Base-by-base conservation (phyloP, 495 filamentous ascomycete species). In the Lichina pygmaea region DNA sequence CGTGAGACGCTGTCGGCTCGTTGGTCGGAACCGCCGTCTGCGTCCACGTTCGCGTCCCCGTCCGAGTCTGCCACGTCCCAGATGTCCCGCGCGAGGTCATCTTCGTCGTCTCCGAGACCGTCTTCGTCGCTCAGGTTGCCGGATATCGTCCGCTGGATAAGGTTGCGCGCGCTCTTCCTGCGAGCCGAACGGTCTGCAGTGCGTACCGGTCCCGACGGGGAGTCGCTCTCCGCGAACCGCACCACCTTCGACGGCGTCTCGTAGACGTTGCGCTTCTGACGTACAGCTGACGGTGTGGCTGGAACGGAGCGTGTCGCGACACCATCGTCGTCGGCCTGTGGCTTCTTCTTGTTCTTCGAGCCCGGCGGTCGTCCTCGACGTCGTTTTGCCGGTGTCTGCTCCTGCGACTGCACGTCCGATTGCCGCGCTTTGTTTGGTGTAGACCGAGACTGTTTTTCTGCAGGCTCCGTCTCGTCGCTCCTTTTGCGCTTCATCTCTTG, bases 101-200 rank as follows among this genome's bases (percentile, higher is more conserved):
- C 58, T 38, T 58, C 55, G 33, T 56, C 62, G 12, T 55, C 54
- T 11, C 58, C 61, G 7, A 61, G 50, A 17, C 58, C 65, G 1
- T 61, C 68, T 2, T 65, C 71, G 31, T 67, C 67, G 45, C 64
- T 68, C 16, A 65, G 62, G 38, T 65, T 62, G 50, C 39, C 51
- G 54, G n/a, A 58, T 55, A 42, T 55, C 30, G 70, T 67, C 9
- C 64, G 72, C 52, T 85, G 75, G 15, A 86, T 73, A 7, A 91
- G 56, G 6, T 72, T 69, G 41, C 75, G 68, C 5, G 75, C 78
- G 55, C 81, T 92, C 63, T 92, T 93, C 52, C 77, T 77, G 53
- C 81, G 73, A 3, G 85, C 86, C 0, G 84, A 93, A 7, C 76
- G 70, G 57, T 93, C 80, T 16, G 75, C 77, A 52, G 76, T 81